Evolutionary conservation across 805 yeast genomes (phyloP), one percentile per base, ranked within the genome.

Genomic region (Sugiyamaella marilandica): DNA sequence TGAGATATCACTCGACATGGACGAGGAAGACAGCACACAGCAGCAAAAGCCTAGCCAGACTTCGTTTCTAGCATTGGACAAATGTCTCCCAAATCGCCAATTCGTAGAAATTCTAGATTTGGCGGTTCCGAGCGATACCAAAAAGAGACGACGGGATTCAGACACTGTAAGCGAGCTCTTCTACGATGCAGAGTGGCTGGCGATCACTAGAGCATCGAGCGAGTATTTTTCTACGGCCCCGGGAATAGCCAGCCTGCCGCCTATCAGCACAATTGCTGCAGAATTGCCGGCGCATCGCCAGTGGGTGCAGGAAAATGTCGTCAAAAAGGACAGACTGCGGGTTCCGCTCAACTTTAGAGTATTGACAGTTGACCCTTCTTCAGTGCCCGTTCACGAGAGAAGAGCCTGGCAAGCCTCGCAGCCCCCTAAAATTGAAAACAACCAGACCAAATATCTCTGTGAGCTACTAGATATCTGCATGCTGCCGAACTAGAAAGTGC

Each of bases 21-120:
- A 49, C 35, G 57, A 52, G 37, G 52, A 41, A 5, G 57, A 57
- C 24, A 26, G 65, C 44, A 41, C 4, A 24, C 14, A 21, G 21
- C 11, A 26, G 19, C 16, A n/a, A 11, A 11, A 62, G 62, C 21
- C 36, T 9, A 45, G 19, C 37, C 47, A 13, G 11, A 45, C 85
- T 1, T 62, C 67, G 11, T 92, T 90, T 61, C 67, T 87, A 31
- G 94, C 98, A 0, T 73, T 92, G 26, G 97, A 91, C 65, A 92
- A 92, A 66, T 88, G 95, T 60, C 70, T 86, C 1, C 88, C 89
- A 1, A 69, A 75, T 14, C 71, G 95, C 19, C 62, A 71, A 21
- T 87, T 77, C 62, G 57, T 89, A 9, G 84, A 84, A 53, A 60
- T 78, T 2, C 21, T 82, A 13, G 72, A 75, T 0, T 67, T 85